Base-by-base conservation (phyloP, 129 eudicot species). In the Rutidosis leptorrhynchoides region DNA sequence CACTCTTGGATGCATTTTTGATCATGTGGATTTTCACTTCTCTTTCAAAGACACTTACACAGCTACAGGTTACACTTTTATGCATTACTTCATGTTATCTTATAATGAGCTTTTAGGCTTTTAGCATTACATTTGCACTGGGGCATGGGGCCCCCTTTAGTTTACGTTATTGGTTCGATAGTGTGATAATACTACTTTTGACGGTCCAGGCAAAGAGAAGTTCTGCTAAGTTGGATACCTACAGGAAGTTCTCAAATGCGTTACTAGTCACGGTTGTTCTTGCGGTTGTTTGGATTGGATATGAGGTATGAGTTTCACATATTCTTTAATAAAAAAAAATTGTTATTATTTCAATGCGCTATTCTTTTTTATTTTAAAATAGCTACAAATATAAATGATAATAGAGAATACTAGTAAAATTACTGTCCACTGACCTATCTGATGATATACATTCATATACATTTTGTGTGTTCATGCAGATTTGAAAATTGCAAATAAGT, bases 11-110 rank as follows among this genome's bases (percentile, higher is more conserved):
- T 81, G 93, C 99, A 58, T 89, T 94, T 70, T 75, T 94, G 67
- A 89, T 94, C 73, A 70, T 84, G 75, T 94, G 99, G 99, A 89
- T 94, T 75, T 94, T 94, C 70, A 94, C 99, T 64, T 94, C 99
- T 68, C 97, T 94, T 77, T 94, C 99, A 19, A 94, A 83, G 89
- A 94, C 99, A 37, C 85, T 94, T 37, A 90, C 92, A 67, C 99
- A 89, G 64, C 80, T 94, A 43, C 99, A 94, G 97, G 99, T 90
- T 68, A 19, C 17, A 37, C n/a, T 19, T 48, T 53, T 60, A 21
- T 59, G 58, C 15, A 56, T 62, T 2, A 26, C n/a, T 72, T 55
- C n/a, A 26, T 51, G 48, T 46, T 26, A 64, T 22, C 45, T 20
- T 23, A 40, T 40, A 12, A 12, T 40, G 46, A 40, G n/a, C n/a